These are phyloP conservation scores for Fonsecaea multimorphosa DNA, from an alignment of 2,329 filamentous ascomycete species.

Conservation along the genomic window DNA sequence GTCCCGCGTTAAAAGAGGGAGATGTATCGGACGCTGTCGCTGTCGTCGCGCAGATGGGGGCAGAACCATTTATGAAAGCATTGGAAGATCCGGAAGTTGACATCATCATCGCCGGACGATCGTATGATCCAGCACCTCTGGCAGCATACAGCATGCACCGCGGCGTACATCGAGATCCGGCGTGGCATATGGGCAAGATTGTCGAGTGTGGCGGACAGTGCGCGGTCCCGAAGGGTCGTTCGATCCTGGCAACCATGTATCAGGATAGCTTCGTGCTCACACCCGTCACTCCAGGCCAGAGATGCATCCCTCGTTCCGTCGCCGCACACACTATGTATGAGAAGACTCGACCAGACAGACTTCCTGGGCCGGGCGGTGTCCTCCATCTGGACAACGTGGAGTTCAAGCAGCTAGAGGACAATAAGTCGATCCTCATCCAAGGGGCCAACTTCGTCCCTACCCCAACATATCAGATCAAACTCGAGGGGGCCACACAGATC, in stretches of 20 bases:
- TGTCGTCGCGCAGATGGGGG: slow-evolving; percentile 56
- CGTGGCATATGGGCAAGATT: slow-evolving; percentile 59
- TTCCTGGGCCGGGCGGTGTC: slow-evolving; percentile 58
- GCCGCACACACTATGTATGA: slow-evolving; percentile 63
- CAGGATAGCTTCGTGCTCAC: slow-evolving; percentile 58
- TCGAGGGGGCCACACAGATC: slow-evolving; percentile 53
- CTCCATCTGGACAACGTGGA: slow-evolving; percentile 52
- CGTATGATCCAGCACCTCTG: slow-evolving; percentile 52
- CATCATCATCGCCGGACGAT: slow-evolving; percentile 56
- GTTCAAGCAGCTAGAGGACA: slow-evolving; percentile 54
- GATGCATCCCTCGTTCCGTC: slow-evolving; percentile 58
- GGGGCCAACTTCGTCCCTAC: slow-evolving; percentile 58
- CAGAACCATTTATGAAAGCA: slow-evolving; percentile 49
- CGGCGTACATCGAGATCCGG: slow-evolving; percentile 38
- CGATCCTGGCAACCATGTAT: slow-evolving; percentile 52
- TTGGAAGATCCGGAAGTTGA: slow-evolving; percentile 49
- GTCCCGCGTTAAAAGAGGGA: slow-evolving; percentile 48
- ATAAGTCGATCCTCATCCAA: slow-evolving; percentile 56
- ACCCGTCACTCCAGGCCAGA: slow-evolving; percentile 48
- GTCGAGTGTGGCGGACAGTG: slow-evolving; percentile 60
- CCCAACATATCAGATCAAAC: slow-evolving; percentile 57
- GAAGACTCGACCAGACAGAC: slow-evolving; percentile 59
- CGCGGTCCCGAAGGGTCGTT: slow-evolving; percentile 55
- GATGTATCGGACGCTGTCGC: slow-evolving; percentile 48
- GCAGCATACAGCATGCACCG: slow-evolving; percentile 48